Evolutionary conservation across 2,329 filamentous ascomycete genomes (phyloP), one percentile per base, ranked within the genome.

Genomic region (Monilinia fructigena): DNA sequence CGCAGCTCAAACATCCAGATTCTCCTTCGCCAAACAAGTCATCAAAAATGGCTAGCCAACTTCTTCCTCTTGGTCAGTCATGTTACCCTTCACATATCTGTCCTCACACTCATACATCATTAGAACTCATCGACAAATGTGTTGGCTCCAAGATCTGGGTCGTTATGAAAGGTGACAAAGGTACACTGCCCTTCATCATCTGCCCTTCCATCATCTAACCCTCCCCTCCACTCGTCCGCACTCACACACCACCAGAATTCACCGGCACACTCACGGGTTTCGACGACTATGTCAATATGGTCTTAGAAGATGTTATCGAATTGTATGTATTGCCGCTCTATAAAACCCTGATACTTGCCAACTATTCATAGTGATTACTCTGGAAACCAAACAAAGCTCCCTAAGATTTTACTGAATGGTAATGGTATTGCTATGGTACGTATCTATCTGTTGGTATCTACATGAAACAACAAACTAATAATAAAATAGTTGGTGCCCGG

Each of bases 221-320:
- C 12, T n/a, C 11, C n/a, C 35, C 26, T 50, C 14, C 31, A 50
- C 10, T 18, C 7, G 23, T n/a, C n/a, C 26, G 4, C 18, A 38
- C 54, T 61, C 31, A 60, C 55, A 45, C 38, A 56, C 14, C 28
- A 47, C 16, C 77, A 98, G 95, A 99, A 79, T 99, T 99, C 81
- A 92, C 91, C 73, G 95, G 95, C 65, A 97, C 92, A 10, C 84
- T 99, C 35, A 86, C 97, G 65, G 95, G 95, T 3, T 99, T 99
- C 75, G 95, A 99, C 78, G 95, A 99, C 85, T 99, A 98, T 82
- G 95, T 99, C 85, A 99, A 99, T 80, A 99, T 99, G 93, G 95
- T 99, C 8, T 81, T 99, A 42, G 93, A 97, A 77, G 92, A 99
- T 73, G 95, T 98, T 69, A 97, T 93, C 45, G 95, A 99, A 81